Conservation (phyloP, 2,329 filamentous ascomycete genomes). For the Aureobasidium pullulans region DNA sequence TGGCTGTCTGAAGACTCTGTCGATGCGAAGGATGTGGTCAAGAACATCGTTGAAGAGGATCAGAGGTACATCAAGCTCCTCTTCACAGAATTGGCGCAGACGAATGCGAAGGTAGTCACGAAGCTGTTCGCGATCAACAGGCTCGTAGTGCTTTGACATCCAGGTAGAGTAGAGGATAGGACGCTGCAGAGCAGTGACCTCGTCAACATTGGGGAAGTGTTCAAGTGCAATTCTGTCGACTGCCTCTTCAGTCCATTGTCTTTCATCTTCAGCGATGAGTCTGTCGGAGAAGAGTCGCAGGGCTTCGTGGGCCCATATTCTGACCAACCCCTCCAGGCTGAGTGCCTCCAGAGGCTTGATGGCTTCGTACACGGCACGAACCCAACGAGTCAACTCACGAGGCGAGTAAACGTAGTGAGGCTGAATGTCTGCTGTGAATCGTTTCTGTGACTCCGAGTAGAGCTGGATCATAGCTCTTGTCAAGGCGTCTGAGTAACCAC, state of each 20-base stretch:
- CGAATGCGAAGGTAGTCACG: slow-evolving; percentile 96
- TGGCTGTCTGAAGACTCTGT: slow-evolving; percentile 95
- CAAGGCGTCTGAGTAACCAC: slow-evolving; percentile 87
- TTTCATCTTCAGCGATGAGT: slow-evolving; percentile 87
- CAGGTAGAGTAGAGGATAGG: slow-evolving; percentile 99
- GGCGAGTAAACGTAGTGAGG: slow-evolving; percentile 99
- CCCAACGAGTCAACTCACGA: slow-evolving; percentile 96
- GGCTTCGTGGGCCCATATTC: slow-evolving; percentile 98
- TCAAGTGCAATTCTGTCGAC: slow-evolving; percentile 81
- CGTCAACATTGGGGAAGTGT: slow-evolving; percentile 91
- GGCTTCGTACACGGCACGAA: slow-evolving; percentile 93
- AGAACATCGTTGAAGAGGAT: slow-evolving; percentile 99
- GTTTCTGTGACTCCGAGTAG: slow-evolving; percentile 87
- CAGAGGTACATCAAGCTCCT: slow-evolving; percentile 96
- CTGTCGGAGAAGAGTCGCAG: slow-evolving; percentile 94
- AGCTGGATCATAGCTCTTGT: slow-evolving; percentile 97
- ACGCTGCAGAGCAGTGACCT: slow-evolving; percentile 77
- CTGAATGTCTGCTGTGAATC: slow-evolving; percentile 93
- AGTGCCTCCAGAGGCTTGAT: slow-evolving; percentile 86
- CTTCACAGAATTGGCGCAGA: slow-evolving; percentile 96
- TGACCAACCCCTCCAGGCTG: slow-evolving; percentile 80
- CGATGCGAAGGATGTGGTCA: slow-evolving; percentile 95
- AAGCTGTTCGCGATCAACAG: slow-evolving; percentile 88
- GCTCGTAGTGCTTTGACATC: slow-evolving; percentile 97
- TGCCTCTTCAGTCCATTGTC: slow-evolving; percentile 87